phyloP scores from a whole-genome alignment of 192 early-diverging fungal species.

The Coemansia umbellata region DNA sequence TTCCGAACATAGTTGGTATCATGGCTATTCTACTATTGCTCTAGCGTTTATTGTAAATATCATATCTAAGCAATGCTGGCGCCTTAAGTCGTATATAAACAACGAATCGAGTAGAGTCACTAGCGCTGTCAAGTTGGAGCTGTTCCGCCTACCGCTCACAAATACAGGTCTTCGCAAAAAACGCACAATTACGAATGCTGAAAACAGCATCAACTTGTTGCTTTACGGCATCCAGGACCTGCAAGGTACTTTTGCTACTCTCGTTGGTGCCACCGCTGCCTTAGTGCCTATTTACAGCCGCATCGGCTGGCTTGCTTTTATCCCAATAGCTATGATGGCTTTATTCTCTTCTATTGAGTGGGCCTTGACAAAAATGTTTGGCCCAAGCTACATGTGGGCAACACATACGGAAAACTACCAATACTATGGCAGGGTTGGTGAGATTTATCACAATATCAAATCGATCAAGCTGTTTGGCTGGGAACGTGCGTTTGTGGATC shows the following conservation, averaged over 20 bases:
- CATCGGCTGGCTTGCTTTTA: conserved; percentile 17
- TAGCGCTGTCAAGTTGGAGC: conserved; percentile 17
- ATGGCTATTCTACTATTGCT: conserved; percentile 4
- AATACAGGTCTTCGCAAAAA: conserved; percentile 7
- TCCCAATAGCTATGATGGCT: conserved; percentile 2
- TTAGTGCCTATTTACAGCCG: conserved; percentile 8
- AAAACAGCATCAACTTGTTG: not conserved
- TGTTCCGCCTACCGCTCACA: conserved; percentile 22
- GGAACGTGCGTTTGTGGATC: conserved; percentile 23
- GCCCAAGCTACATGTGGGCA: not conserved
- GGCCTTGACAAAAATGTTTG: not conserved
- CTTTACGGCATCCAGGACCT: not conserved
- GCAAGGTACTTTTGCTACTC: not conserved
- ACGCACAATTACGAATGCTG: not conserved
- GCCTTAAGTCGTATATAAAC: not conserved
- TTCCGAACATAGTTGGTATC: conserved; percentile 9
- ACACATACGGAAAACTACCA: not conserved
- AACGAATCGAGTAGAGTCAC: not conserved
- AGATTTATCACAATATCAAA: conserved; percentile 13
- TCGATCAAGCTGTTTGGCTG: conserved; percentile 42
- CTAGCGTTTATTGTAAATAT: not conserved
- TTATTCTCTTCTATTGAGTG: not conserved
- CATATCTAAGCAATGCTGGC: not conserved
- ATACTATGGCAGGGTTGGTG: not conserved
- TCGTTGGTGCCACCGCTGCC: conserved; percentile 4